These are phyloP conservation scores for Ammopiptanthus mongolicus DNA, from an alignment of 306 rosid genomes.

Conservation along the genomic window DNA sequence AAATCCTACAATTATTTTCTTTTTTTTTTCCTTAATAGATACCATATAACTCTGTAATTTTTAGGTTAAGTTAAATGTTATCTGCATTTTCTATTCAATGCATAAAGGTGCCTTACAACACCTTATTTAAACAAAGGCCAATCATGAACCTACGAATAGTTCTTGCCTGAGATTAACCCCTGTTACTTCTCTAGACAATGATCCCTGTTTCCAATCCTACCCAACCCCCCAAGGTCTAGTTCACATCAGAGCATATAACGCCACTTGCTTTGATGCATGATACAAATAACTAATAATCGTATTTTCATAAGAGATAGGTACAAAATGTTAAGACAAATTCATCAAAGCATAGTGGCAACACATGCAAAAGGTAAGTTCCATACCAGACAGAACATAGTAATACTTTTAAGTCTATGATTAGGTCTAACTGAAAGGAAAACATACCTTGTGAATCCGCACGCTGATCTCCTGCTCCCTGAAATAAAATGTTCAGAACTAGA, in stretches of 20 bases:
- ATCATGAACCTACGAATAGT: not conserved
- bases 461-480: constrained; percentile 74
- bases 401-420: not conserved
- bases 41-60: too few relatives aligned
- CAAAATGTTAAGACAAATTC: not conserved
- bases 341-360: not conserved
- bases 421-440: constrained; percentile 19
- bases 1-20: not conserved
- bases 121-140: too few relatives aligned
- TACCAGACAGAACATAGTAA: not conserved
- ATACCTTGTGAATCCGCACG: constrained; percentile 58
- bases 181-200: not conserved
- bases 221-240: not conserved
- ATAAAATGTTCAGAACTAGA: constrained; percentile 24
- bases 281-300: not conserved
- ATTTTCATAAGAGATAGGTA: not conserved
- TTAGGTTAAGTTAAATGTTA: too few relatives aligned
- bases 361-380: not conserved
- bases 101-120: too few relatives aligned
- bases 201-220: not conserved
- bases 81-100: too few relatives aligned
- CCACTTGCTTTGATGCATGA: not conserved
- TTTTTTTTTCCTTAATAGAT: not conserved
- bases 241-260: not conserved
- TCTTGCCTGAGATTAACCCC: not conserved